phyloP scores from a whole-genome alignment of 495 filamentous ascomycete genomes.

The Penicillium soppii region DNA sequence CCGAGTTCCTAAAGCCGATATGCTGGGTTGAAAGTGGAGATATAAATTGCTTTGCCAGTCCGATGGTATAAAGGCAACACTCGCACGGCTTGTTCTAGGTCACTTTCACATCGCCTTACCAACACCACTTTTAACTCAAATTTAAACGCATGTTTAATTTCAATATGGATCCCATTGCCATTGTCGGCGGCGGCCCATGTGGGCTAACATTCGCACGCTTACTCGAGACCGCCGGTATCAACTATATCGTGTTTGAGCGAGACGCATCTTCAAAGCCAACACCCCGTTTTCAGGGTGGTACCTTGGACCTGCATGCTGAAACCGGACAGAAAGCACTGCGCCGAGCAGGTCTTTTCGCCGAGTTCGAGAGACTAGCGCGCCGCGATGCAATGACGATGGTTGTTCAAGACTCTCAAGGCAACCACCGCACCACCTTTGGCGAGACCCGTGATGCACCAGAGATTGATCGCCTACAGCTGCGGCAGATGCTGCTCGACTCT shows the following conservation, averaged over 20 bases:
- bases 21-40: no score
- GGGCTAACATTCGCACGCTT: constrained; percentile 57
- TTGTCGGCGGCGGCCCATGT: constrained; percentile 56
- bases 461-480: constrained; percentile 38
- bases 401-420: background rate
- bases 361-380: constrained; percentile 43
- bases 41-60: no score
- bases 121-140: background rate
- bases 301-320: constrained; percentile 52
- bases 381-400: constrained; percentile 29
- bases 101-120: no score
- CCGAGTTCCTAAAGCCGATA: no score
- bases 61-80: no score
- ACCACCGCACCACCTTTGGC: background rate
- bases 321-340: constrained; percentile 52
- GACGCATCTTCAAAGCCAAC: constrained; percentile 38
- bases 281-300: constrained; percentile 37
- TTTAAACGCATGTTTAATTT: background rate
- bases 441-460: constrained; percentile 26
- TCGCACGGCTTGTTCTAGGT: no score
- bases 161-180: constrained; percentile 39
- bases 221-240: constrained; percentile 40
- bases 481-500: constrained; percentile 37
- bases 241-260: constrained; percentile 49
- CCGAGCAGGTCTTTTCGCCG: constrained; percentile 46